Conservation (phyloP, 345 rosid genomes). For the Triadica sebifera region DNA sequence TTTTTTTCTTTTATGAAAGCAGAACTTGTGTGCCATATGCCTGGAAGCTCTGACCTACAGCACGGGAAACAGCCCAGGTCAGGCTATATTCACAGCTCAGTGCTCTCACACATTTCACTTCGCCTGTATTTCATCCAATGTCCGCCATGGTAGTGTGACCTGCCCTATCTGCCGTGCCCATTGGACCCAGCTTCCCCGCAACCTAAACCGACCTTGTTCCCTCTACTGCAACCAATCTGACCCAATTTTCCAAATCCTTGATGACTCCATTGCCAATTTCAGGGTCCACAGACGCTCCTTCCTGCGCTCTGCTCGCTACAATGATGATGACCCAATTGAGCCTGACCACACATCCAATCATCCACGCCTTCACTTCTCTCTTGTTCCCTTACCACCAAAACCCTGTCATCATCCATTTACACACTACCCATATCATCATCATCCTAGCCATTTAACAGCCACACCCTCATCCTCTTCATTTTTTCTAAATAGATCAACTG, state of each 20-base stretch:
- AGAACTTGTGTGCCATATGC: slow-evolving; percentile 80
- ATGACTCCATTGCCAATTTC: slow-evolving; percentile 73
- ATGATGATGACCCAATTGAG: slow-evolving; percentile 78
- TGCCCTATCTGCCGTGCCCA: slow-evolving; percentile 91
- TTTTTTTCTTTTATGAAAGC: slow-evolving; percentile 14
- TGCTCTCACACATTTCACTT: slow-evolving; percentile 87
- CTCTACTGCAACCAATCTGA: slow-evolving; percentile 50
- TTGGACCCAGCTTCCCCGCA: slow-evolving; percentile 90
- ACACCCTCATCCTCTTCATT: slow-evolving; percentile 29
- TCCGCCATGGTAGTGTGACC: slow-evolving; percentile 81
- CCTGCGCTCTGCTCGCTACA: slow-evolving; percentile 71
- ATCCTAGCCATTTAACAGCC: slow-evolving; percentile 19
- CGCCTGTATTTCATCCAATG: slow-evolving; percentile 78
- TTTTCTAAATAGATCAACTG: slow-evolving; percentile 20
- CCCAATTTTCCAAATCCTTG: slow-evolving; percentile 67
- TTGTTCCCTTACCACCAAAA: slow-evolving; percentile 44
- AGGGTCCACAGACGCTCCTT: slow-evolving; percentile 74
- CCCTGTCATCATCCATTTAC: slow-evolving; percentile 32
- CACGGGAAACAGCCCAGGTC: slow-evolving; percentile 54
- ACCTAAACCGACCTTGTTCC: slow-evolving; percentile 48
- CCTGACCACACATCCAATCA: slow-evolving; percentile 43
- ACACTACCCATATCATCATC: slow-evolving; percentile 1
- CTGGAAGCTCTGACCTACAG: slow-evolving; percentile 65
- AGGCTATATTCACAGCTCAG: slow-evolving; percentile 82
- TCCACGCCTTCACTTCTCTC: slow-evolving; percentile 55